Conservation (phyloP, 208 protist genomes). For the Wallacemonas sp. region DNA sequence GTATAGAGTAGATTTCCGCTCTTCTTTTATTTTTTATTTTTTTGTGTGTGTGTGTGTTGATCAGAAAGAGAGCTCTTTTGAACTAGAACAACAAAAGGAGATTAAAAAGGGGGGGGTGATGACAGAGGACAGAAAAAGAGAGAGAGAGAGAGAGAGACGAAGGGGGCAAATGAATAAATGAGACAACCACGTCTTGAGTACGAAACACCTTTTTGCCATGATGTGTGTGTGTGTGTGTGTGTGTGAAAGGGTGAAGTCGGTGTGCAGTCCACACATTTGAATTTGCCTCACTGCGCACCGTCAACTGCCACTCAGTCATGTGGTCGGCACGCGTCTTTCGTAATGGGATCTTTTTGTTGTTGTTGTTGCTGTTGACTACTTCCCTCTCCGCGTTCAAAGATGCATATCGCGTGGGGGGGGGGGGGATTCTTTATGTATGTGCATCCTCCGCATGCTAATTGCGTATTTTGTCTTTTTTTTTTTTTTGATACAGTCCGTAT, state of each 20-base stretch:
- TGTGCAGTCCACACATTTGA: no score
- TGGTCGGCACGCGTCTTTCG: neutral
- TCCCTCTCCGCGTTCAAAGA: no score
- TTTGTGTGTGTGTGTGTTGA: neutral
- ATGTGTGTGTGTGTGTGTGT: neutral
- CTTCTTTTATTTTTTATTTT: neutral
- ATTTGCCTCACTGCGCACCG: no score
- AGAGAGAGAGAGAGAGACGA: neutral
- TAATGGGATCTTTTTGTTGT: slow-evolving; percentile 7
- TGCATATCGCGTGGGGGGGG: no score
- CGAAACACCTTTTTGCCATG: neutral
- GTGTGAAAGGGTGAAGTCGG: no score
- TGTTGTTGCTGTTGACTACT: slow-evolving; percentile 4
- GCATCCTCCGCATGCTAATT: no score
- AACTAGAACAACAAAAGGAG: slow-evolving; percentile 1
- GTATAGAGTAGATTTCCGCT: neutral
- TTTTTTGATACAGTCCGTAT: no score
- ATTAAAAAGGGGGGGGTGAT: neutral
- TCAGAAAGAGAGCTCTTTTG: neutral
- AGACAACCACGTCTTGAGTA: neutral
- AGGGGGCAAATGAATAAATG: neutral
- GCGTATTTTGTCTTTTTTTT: no score
- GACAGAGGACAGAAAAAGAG: neutral
- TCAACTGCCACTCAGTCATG: no score
- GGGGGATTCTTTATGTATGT: no score